Base-by-base conservation (phyloP, 106 monocot genomes). In the Apostasia ramifera region DNA sequence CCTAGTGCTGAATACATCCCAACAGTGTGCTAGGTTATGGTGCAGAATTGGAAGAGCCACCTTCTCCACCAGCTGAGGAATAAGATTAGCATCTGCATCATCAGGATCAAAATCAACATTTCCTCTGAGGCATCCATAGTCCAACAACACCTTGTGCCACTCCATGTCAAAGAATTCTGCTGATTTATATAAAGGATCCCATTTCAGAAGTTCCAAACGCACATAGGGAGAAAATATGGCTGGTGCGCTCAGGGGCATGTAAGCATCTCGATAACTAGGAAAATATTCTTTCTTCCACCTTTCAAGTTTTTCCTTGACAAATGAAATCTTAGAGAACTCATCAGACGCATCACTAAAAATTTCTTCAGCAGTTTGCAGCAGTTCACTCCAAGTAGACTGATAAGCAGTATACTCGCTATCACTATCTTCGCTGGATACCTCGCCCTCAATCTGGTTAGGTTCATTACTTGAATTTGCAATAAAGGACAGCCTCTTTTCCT, bases 281-380 rank as follows among this genome's bases (percentile, higher is more conserved):
- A 61, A 44, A 65, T 89, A 83, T 47, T 58, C 68, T 52, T 45
- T 84, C 60, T 98, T 98, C 92, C 92, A 98, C 8, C 74, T 80
- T 46, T 92, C 89, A 44, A 98, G 80, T 69, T 65, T 84, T 59
- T 81, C 87, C 73, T 98, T 98, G 40, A 98, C 89, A 68, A 69
- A 67, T 38, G 82, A 84, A 53, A 97, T 80, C 42, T 83, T 85
- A 4, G 97, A 81, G 43, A 87, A 98, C 67, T 98, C 92, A 53
- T 98, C 89, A 12, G 89, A 76, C 53, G 97, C 97, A 74, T 98
- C 92, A 78, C 87, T 90, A 63, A 98, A 92, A 52, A 98, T 77
- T 64, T 81, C 76, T 14, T 75, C 79, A 37, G 92, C 86, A 55
- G 87, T 85, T 70, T 75, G 86, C 5, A 92, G 89, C 82, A 92